Conservation (phyloP, 2,329 filamentous ascomycete genomes). For the Geoglossum cookeanum region DNA sequence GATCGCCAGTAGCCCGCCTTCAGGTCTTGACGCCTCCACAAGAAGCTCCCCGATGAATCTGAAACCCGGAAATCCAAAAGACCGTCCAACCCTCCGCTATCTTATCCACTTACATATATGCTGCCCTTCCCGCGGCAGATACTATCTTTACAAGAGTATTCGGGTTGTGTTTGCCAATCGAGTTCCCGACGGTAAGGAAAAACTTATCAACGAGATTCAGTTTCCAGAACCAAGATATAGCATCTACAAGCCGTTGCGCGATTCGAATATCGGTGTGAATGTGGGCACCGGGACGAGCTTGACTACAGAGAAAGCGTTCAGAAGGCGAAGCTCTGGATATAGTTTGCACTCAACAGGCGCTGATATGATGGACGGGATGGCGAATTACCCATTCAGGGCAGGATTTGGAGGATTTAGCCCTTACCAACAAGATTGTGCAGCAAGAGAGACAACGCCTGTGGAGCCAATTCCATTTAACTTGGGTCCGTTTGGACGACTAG, state of each 20-base stretch:
- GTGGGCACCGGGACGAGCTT: constrained; percentile 15
- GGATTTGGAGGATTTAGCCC: constrained; percentile 4
- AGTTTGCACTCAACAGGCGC: constrained; percentile 15
- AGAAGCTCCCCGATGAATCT: constrained; percentile 14
- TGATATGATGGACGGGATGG: constrained; percentile 10
- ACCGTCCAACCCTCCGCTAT: constrained; percentile 64
- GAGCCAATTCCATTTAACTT: constrained; percentile 34
- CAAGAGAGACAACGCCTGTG: constrained; percentile 17
- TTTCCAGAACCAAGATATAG: constrained; percentile 75
- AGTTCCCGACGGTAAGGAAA: constrained; percentile 89
- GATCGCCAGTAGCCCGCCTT: constrained; percentile 24
- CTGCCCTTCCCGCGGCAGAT: constrained; percentile 63
- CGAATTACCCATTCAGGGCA: constrained; percentile 11
- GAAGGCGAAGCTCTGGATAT: constrained; percentile 36
- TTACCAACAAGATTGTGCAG: neutral
- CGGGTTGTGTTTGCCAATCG: constrained; percentile 93
- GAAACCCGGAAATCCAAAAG: constrained; percentile 38
- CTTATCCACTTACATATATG: constrained; percentile 88
- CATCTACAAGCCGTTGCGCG: constrained; percentile 50
- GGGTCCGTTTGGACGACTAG: constrained; percentile 13
- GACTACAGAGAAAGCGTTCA: constrained; percentile 38
- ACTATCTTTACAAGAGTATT: constrained; percentile 79
- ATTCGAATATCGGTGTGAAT: constrained; percentile 16
- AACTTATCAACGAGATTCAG: constrained; percentile 73
- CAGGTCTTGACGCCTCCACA: constrained; percentile 11